phyloP scores from a whole-genome alignment of 192 early-diverging fungal species.

The Paraglomus brasilianum region DNA sequence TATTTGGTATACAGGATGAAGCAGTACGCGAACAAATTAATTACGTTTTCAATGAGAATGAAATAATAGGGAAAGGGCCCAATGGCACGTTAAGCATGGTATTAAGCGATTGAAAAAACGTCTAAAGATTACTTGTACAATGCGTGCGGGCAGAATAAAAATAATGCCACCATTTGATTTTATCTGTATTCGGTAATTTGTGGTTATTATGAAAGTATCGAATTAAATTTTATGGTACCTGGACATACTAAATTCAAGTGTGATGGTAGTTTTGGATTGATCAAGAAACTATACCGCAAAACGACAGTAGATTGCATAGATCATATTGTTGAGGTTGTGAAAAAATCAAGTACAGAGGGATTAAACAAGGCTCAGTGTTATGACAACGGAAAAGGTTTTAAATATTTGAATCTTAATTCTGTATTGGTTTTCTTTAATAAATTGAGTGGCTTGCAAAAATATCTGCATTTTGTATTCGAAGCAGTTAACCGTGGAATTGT shows the following conservation, averaged over 20 bases:
- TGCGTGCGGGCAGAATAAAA: slow-evolving; percentile 2
- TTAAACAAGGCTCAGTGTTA: slow-evolving; percentile 10
- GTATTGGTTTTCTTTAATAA: background rate
- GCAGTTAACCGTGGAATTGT: background rate
- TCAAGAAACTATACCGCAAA: slow-evolving; percentile 7
- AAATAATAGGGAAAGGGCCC: slow-evolving; percentile 3
- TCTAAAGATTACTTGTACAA: slow-evolving; percentile 15
- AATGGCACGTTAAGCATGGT: slow-evolving; percentile 1
- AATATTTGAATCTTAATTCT: background rate
- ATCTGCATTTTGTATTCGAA: background rate
- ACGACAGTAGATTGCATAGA: slow-evolving; percentile 2
- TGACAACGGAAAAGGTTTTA: background rate
- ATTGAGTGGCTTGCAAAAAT: slow-evolving; percentile 9
- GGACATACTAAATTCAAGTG: slow-evolving; percentile 18
- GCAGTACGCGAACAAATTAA: slow-evolving; percentile 19
- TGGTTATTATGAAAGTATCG: slow-evolving; percentile 12
- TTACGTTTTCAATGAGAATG: slow-evolving; percentile 4
- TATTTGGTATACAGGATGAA: slow-evolving; percentile 20
- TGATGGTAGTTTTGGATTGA: slow-evolving; percentile 12
- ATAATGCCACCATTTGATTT: slow-evolving; percentile 13
- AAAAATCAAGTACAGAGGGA: slow-evolving; percentile 1
- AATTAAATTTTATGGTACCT: slow-evolving; percentile 10
- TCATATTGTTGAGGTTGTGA: slow-evolving; percentile 12
- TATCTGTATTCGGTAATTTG: slow-evolving; percentile 1
- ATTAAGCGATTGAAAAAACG: slow-evolving; percentile 8